Evolutionary conservation across 2,329 filamentous ascomycete species (phyloP), one percentile per base, ranked within the genome.

Genomic region (Stagonosporopsis rhizophila): DNA sequence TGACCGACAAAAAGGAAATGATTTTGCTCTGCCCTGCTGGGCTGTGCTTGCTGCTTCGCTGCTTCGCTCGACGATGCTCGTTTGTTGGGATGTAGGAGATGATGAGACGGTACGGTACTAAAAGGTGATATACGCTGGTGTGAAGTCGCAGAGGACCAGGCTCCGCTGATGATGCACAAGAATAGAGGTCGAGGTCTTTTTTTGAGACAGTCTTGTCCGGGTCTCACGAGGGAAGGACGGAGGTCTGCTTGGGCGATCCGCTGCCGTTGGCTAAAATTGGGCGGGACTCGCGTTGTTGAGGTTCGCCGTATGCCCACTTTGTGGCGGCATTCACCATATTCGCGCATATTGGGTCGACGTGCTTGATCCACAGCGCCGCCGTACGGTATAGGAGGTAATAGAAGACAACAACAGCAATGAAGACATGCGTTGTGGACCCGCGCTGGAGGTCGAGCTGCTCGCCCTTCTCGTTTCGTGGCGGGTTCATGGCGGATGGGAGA

Each of bases 401-500:
- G 52, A 75, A 76, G 1, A 74, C 41, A 9, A 49, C 68, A 32
- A 75, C 65, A n/a, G 72, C 72, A 19, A 74, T 65, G 30, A 72
- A 66, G 14, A 74, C 62, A 44, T 76, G 74, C 3, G 65, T 61
- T 11, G 64, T 66, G 0, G 69, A 66, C 20, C 71, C 72, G 35
- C 73, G 68, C 55, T 71, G 68, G 12, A 76, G 63, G 38, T 76
- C 73, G 52, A 70, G 64, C 38, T 67, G 69, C 50, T 76, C 69
- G 15, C 73, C 74, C 38, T 75, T 74, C 44, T 73, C 72, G 52
- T 75, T 72, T 42, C 53, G 61, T 9, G 69, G 69, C 6, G 73
- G 74, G 47, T 75, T 74, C 73, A 76, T 73, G 20, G 71, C 73
- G 4, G 70, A 74, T 0, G 72, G 73, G 3, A 76, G 67, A 52